Evolutionary conservation across 148 eudicot genomes (phyloP), one percentile per base, ranked within the genome.

Genomic region (Euryodendron excelsum): DNA sequence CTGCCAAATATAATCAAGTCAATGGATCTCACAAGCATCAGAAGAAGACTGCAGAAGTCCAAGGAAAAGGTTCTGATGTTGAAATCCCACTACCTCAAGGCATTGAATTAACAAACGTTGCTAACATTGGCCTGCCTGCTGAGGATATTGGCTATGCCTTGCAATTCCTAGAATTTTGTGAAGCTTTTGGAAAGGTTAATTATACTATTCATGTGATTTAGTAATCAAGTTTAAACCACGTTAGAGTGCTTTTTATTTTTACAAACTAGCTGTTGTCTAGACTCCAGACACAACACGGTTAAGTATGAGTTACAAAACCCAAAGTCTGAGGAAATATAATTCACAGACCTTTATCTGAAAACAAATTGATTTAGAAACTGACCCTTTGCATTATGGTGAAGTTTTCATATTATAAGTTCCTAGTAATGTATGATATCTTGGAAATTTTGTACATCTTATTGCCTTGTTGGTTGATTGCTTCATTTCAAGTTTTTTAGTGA

Each of bases 151-250:
- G 80, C 10, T 50, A 72, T 73, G 84, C 81, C 0, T 77, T 82
- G 68, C 84, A 82, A 73, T 72, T 82, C 72, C 65, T 82, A 25
- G 84, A 82, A 68, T 82, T 82, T 62, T 82, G 81, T 78, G 81
- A 67, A 39, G 74, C 84, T 55, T 82, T 82, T 77, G 81, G 74
- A 23, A 36, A 78, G 84, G 84, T 82, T 47, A 44, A 45, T 7
- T 78, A 33, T 12, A 73, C 36, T 34, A 23, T 70, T 61, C 44
- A 73, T 74, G 62, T 39, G n/a, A 20, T 44, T 11, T 20, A 13
- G 5, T 17, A 41, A 12, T 41, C 75, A 39, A 15, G 15, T 41
- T 15, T 18, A 39, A 1, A 21, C 34, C 27, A 27, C n/a, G n/a
- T n/a, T n/a, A n/a, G n/a, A n/a, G n/a, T n/a, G n/a, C n/a, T n/a